Conservation (phyloP, 1,284 basidiomycete species). For the Vanrija pseudolonga region DNA sequence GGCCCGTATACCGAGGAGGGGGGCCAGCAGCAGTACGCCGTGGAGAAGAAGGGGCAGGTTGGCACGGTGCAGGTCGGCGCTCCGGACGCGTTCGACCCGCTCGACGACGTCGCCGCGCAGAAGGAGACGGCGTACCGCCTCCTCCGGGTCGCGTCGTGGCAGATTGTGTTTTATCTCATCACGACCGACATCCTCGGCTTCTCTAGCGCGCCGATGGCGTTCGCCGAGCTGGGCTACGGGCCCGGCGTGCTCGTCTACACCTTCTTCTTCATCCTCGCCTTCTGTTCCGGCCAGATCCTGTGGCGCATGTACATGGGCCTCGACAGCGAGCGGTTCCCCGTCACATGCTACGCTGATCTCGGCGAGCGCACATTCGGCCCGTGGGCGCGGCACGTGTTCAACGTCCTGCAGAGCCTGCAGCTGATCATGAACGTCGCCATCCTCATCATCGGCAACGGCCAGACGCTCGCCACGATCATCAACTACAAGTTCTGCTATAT, state of each 20-base stretch:
- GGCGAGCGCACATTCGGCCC: constrained; percentile 7
- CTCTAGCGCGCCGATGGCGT: constrained; percentile 38
- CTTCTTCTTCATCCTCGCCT: constrained; percentile 7
- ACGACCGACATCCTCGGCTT: constrained; percentile 35
- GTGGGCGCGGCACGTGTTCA: constrained; percentile 7
- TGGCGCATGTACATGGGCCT: constrained; percentile 5
- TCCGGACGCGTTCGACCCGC: neutral
- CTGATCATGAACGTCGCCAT: constrained; percentile 7
- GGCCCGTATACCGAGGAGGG: too few species aligned
- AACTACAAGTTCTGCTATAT: constrained; percentile 9
- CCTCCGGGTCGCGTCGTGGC: constrained; percentile 6
- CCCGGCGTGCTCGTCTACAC: constrained; percentile 23
- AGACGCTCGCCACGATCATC: constrained; percentile 1
- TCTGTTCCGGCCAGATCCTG: constrained; percentile 3
- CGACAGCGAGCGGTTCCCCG: constrained; percentile 8
- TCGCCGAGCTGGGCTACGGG: constrained; percentile 22
- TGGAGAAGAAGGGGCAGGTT: neutral
- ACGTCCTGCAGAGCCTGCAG: constrained; percentile 9
- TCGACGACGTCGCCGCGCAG: neutral
- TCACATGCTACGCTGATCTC: constrained; percentile 9
- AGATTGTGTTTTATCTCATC: constrained; percentile 9
- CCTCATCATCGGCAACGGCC: constrained; percentile 3
- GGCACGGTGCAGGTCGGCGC: neutral
- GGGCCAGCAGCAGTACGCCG: too few species aligned
- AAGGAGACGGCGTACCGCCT: constrained; percentile 5